These are phyloP conservation scores for Suhomyces xylopsoci DNA, from an alignment of 805 yeast species.

Conservation along the genomic window DNA sequence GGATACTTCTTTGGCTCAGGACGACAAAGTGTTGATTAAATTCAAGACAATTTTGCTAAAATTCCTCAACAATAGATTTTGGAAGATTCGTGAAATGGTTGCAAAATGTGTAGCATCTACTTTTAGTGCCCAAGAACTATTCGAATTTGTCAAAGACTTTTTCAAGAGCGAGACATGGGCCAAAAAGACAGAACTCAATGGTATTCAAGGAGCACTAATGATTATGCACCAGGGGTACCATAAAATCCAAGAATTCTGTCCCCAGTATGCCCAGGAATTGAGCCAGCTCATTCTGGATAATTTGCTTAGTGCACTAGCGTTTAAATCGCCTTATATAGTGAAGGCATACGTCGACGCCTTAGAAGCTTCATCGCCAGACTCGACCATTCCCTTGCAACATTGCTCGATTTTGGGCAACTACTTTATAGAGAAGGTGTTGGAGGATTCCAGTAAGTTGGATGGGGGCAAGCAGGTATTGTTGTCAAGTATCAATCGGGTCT, in stretches of 20 bases:
- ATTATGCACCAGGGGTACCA: slow-evolving; percentile 18
- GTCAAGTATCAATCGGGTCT: slow-evolving; percentile 16
- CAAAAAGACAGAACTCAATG: slow-evolving; percentile 6
- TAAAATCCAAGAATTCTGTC: background rate
- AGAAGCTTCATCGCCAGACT: slow-evolving; percentile 4
- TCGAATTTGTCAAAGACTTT: slow-evolving; percentile 21
- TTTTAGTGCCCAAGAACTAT: slow-evolving; percentile 16
- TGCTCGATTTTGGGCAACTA: slow-evolving; percentile 27
- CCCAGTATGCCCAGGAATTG: slow-evolving; percentile 3
- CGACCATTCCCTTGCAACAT: slow-evolving; percentile 2
- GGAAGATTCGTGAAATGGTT: slow-evolving; percentile 90
- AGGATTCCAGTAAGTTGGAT: slow-evolving; percentile 26
- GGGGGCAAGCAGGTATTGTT: slow-evolving; percentile 52
- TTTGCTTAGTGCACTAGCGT: slow-evolving; percentile 10
- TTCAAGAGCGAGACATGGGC: slow-evolving; percentile 3
- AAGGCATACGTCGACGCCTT: slow-evolving; percentile 30
- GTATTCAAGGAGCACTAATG: slow-evolving; percentile 11
- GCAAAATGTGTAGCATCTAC: slow-evolving; percentile 64
- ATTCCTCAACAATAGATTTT: slow-evolving; percentile 51
- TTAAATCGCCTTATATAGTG: slow-evolving; percentile 29
- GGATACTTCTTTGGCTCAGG: slow-evolving; percentile 52
- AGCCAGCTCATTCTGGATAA: background rate
- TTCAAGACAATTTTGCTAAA: slow-evolving; percentile 39
- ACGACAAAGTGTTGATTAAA: slow-evolving; percentile 44
- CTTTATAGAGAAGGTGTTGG: slow-evolving; percentile 28